A percentile compares a stretch with the other conserved stretches of the same genome.
These are phyloP conservation scores for Capsicum rhomboideum DNA, from an alignment of 257 asterid species.

Conservation along the genomic window DNA sequence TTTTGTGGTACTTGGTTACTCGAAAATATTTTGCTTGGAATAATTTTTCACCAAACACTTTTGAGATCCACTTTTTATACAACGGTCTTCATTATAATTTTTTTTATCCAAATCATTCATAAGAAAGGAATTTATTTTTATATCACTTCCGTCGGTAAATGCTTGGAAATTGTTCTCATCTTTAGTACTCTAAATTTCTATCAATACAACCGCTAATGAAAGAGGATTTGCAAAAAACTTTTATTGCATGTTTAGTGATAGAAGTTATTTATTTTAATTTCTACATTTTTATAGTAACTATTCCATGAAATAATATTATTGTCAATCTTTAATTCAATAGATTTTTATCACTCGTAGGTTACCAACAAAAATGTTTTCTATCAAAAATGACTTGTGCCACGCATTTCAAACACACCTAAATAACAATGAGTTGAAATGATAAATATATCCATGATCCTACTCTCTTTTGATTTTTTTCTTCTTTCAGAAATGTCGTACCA, in stretches of 20 bases:
- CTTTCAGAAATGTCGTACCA: constrained; percentile 19
- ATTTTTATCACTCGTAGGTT: neutral
- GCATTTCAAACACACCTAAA: neutral
- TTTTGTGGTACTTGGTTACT: neutral
- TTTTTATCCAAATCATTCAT: no score
- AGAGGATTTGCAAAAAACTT: neutral
- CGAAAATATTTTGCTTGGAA: neutral
- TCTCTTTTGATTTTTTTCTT: neutral
- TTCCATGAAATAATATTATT: neutral
- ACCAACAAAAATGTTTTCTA: neutral
- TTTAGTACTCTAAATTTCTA: neutral
- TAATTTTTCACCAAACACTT: neutral
- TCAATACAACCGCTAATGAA: neutral
- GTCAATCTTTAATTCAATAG: neutral
- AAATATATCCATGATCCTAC: neutral
- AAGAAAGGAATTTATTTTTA: no score
- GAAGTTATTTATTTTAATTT: neutral
- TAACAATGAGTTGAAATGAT: neutral
- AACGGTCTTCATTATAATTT: neutral
- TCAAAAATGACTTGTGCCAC: neutral
- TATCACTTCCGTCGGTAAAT: neutral
- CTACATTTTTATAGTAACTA: neutral
- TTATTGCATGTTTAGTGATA: neutral
- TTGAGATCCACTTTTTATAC: neutral
- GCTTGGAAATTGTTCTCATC: neutral